Base-by-base conservation (phyloP, 805 yeast species). In the Pichia heedii region DNA sequence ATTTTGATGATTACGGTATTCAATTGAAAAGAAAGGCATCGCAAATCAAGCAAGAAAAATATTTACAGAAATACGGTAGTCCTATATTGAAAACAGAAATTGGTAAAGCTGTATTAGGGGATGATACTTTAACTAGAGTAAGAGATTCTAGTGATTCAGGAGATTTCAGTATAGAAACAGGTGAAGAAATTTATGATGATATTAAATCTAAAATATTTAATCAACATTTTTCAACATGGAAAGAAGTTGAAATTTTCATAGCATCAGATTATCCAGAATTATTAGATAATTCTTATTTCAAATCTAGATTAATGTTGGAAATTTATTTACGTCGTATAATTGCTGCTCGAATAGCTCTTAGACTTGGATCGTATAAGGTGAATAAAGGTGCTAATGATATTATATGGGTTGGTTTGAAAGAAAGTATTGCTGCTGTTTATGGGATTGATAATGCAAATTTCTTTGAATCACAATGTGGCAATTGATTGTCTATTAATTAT, bases 351-450 rank as follows among this genome's bases (percentile, higher is more conserved):
- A 48, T 61, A 22, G 58, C 62, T 0, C 41, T 56, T 9, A 51
- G 54, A 30, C 15, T 52, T 9, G 61, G 61, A 4, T 44, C 58
- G 8, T 56, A 50, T 26, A 50, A 45, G 16, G 22, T 58, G 5
- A 53, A 60, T 26, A 46, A 40, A 22, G 54, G 55, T 7, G 24
- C 27, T 5, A 32, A 26, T 5, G 33, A 32, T 20, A 57, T 58
- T 6, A 58, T 59, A 24, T 57, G 61, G 42, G 51, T 56, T 2
- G 75, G 73, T 4, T 62, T 80, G 47, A 60, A 70, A 34, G 74
- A 74, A 46, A 61, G 82, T 55, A 80, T 79, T 16, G 70, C 71
- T 36, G 61, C 79, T 21, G 70, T 81, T 34, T 76, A 65, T 27
- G 73, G 74, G 7, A 58, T 59, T 19, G 57, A 55, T 4, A 61